Base-by-base conservation (phyloP, 352 stramenopile species). In the Phytopythium helicoides region DNA sequence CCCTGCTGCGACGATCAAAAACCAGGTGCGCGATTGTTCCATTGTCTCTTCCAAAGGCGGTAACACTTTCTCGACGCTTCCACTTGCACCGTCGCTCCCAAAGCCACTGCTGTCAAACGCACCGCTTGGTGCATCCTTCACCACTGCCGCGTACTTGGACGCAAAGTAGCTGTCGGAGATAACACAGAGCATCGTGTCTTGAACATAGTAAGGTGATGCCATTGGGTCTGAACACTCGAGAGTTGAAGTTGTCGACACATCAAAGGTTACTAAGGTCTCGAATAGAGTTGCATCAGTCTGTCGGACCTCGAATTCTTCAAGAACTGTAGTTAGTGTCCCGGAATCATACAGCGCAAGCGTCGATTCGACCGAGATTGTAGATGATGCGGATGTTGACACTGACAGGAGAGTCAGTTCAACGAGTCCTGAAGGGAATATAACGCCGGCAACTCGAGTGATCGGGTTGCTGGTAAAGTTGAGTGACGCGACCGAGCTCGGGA, bases 151-250 rank as follows among this genome's bases (percentile, higher is more conserved):
- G 18, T 78, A 78, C 36, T 81, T 81, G 41, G 9, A 25, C 8
- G 60, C 51, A 25, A 81, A 81, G 1, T 50, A 42, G 14, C 65
- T 56, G 45, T 81, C 65, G n/a, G 65, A 14, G 22, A 81, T 45
- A 21, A 78, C 68, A 38, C 68, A 81, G 1, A 81, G 51, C 62
- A 81, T 50, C n/a, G 71, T 78, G 33, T 76, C 47, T 19, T 68
- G 39, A 22, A 81, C 65, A 26, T 70, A 73, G 12, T 49, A 54
- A 19, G 47, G 60, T 18, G 63, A 47, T 1, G 71, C 71, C 6
- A 46, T 15, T 19, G 53, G 58, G 47, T 78, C 68, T 23, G 67
- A 73, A 48, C 71, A 81, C 18, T 54, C 33, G 1, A 71, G 39
- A 19, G 36, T 71, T 42, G 62, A 70, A n/a, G 55, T 71, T 16